phyloP scores from a whole-genome alignment of 1,284 basidiomycete species.

The Gymnopus androsaceus region DNA sequence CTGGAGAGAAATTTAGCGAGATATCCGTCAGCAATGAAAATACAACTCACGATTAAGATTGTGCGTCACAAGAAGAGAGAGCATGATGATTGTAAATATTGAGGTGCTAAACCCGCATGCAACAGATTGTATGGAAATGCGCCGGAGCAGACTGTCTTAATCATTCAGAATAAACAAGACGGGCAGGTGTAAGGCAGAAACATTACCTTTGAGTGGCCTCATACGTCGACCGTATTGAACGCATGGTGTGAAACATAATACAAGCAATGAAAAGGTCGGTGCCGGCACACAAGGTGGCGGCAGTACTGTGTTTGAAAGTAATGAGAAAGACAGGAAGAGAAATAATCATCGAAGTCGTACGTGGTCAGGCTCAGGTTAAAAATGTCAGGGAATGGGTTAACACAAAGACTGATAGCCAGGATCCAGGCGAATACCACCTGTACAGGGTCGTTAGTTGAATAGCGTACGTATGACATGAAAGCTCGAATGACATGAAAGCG shows the following conservation, averaged over 20 bases:
- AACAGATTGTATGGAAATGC: conserved; percentile 11
- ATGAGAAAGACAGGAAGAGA: not conserved
- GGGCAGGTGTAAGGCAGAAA: not conserved
- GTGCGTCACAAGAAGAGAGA: conserved; percentile 11
- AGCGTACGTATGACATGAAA: not conserved
- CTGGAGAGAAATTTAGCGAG: not conserved
- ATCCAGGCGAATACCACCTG: conserved; percentile 9
- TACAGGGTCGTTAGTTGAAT: not conserved
- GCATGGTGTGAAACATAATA: conserved; percentile 1
- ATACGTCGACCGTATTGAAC: conserved; percentile 2
- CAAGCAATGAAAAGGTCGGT: conserved; percentile 14
- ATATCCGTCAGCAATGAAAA: not conserved
- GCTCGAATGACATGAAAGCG: not conserved
- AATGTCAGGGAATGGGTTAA: not conserved
- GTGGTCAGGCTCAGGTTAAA: not conserved
- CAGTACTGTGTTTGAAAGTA: not conserved
- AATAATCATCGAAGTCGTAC: not conserved
- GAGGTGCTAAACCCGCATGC: conserved; percentile 11
- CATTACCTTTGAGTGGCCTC: conserved; percentile 7
- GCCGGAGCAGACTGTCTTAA: conserved; percentile 2
- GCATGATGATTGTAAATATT: conserved; percentile 5
- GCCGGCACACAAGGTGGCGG: conserved; percentile 7
- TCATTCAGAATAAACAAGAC: not conserved
- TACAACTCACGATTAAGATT: conserved; percentile 2
- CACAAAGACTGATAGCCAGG: not conserved